A percentile compares a stretch with the other conserved stretches of the same genome.
phyloP scores from a whole-genome alignment of 179 eudicot species.

The Silene coronaria region DNA sequence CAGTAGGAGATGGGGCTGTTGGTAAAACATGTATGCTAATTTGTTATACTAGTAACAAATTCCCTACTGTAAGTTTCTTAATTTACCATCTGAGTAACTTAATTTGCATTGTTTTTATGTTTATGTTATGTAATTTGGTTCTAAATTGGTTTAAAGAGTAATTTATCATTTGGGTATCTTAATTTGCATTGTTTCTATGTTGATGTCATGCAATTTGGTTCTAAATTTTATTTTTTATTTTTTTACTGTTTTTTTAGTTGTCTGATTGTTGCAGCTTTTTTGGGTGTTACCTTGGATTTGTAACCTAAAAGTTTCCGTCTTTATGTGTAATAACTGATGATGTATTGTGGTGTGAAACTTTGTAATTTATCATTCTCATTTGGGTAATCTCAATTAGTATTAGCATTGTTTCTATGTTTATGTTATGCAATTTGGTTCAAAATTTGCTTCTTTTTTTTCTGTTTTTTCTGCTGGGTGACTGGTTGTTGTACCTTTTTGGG shows the following conservation, averaged over 20 bases:
- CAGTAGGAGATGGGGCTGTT: conserved; percentile 89
- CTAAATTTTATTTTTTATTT: conserved; percentile 14
- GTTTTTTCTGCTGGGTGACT: background rate
- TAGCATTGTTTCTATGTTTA: background rate
- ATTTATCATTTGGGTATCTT: conserved; percentile 17
- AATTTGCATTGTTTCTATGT: conserved; percentile 1
- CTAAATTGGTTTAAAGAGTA: no score
- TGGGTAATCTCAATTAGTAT: conserved; percentile 21
- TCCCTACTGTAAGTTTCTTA: conserved; percentile 60
- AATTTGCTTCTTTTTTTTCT: conserved; percentile 19
- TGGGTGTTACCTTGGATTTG: conserved; percentile 9
- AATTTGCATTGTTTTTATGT: background rate
- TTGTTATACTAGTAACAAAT: conserved; percentile 82
- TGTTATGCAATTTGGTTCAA: background rate
- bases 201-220: background rate
- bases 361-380: background rate
- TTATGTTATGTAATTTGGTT: background rate
- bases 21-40: conserved; percentile 87
- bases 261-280: no score
- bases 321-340: no score
- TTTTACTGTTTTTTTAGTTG: no score
- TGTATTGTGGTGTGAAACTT: no score
- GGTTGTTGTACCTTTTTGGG: background rate
- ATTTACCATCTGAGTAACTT: conserved; percentile 20
- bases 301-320: conserved; percentile 22